These are phyloP conservation scores for Candida glucosophila DNA, from an alignment of 1,139 yeast genomes.

Conservation along the genomic window DNA sequence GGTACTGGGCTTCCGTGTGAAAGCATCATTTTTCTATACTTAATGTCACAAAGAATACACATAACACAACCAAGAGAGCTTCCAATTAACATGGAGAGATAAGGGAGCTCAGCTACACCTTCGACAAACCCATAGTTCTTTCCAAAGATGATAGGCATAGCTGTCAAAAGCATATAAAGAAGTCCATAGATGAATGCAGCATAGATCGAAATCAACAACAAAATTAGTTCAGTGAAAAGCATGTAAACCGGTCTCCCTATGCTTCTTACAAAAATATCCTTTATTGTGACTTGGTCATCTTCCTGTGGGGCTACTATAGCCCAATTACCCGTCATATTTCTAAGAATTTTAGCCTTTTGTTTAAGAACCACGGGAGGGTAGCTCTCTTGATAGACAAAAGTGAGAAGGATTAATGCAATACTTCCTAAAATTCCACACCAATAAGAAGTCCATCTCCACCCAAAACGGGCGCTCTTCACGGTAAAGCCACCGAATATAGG, in stretches of 20 bases:
- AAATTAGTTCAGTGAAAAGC: conserved; percentile 60
- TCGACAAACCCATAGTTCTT: conserved; percentile 42
- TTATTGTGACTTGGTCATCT: conserved; percentile 46
- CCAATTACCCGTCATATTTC: conserved; percentile 50
- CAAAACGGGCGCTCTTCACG: conserved; percentile 14
- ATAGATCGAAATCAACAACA: conserved; percentile 55
- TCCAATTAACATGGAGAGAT: conserved; percentile 50
- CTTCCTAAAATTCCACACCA: conserved; percentile 38
- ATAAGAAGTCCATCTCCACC: conserved; percentile 50
- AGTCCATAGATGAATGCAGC: conserved; percentile 75
- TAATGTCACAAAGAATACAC: conserved; percentile 13
- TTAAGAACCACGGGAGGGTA: conserved; percentile 40
- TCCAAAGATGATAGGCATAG: conserved; percentile 63
- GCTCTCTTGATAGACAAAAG: conserved; percentile 31
- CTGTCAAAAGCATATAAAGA: conserved; percentile 61
- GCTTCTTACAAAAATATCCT: conserved; percentile 57
- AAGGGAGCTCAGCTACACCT: conserved; percentile 51
- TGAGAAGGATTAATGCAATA: conserved; percentile 15
- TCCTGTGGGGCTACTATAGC: conserved; percentile 77
- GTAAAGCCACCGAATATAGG: conserved; percentile 42
- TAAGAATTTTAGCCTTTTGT: conserved; percentile 45
- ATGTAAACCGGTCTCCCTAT: conserved; percentile 56
- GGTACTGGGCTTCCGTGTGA: conserved; percentile 55
- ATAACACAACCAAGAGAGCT: conserved; percentile 42
- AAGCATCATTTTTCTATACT: conserved; percentile 20